Conservation (phyloP, 441 rosid genomes). For the Jatropha multifida region DNA sequence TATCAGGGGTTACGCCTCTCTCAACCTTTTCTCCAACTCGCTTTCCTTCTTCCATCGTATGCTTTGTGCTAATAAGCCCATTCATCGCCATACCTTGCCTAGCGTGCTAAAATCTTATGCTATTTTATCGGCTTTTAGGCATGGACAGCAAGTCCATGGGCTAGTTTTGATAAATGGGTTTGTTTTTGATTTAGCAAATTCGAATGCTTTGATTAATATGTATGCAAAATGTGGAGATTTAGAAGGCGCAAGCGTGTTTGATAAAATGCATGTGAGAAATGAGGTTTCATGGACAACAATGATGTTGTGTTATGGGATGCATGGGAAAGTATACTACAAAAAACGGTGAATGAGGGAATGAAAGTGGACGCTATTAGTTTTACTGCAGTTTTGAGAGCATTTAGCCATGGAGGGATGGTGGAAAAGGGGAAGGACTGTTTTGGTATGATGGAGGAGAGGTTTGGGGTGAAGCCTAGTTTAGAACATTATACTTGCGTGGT, state of each 20-base stretch:
- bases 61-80: slow-evolving; percentile 26
- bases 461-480: slow-evolving; percentile 45
- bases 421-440: slow-evolving; percentile 59
- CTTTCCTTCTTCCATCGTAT: slow-evolving; percentile 31
- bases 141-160: slow-evolving; percentile 65
- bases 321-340: slow-evolving; percentile 35
- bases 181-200: slow-evolving; percentile 53
- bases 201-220: slow-evolving; percentile 58
- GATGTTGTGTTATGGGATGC: slow-evolving; percentile 61
- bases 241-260: slow-evolving; percentile 50
- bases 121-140: slow-evolving; percentile 44
- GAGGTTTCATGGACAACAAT: slow-evolving; percentile 67
- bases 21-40: slow-evolving; percentile 27
- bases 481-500: slow-evolving; percentile 67
- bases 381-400: slow-evolving; percentile 59
- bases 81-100: slow-evolving; percentile 69
- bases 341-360: slow-evolving; percentile 51
- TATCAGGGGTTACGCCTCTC: slow-evolving; percentile 28
- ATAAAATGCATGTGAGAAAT: slow-evolving; percentile 65
- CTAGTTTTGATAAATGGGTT: slow-evolving; percentile 53
- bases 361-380: slow-evolving; percentile 63
- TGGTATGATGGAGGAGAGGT: slow-evolving; percentile 42
- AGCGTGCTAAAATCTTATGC: slow-evolving; percentile 66
- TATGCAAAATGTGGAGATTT: slow-evolving; percentile 72
- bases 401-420: slow-evolving; percentile 67